Evolutionary conservation across 352 stramenopile species (phyloP), one percentile per base, ranked within the genome.

Genomic region (Pilasporangium apinafurcum): DNA sequence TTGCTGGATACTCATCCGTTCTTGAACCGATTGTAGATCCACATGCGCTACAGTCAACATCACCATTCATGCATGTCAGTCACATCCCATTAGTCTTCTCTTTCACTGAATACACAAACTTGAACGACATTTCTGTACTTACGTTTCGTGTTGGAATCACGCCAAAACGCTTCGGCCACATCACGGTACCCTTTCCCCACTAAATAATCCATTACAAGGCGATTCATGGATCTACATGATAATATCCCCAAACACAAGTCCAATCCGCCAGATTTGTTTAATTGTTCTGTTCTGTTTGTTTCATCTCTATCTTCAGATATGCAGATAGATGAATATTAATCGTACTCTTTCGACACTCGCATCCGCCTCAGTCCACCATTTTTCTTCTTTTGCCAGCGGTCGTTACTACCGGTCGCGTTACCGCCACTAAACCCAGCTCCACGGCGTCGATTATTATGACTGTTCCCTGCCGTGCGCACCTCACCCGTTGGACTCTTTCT

Each of bases 141-240:
- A 89, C 77, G 77, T 45, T 83, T 80, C 8, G 72, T 86, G 44
- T 50, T 71, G 24, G 77, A 85, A 36, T 89, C 73, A 3, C 59
- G 53, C 73, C 68, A 83, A 37, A 89, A 86, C 5, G 77, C 77
- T 51, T 89, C 77, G 5, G 77, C 77, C 30, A 86, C 74, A 16
- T 89, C 68, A 38, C 74, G 71, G 31, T 86, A 86, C 37, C 77
- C 77, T 51, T 86, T 89, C 9, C 77, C 74, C 4, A 89, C 71
- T n/a, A 89, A 59, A 34, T 86, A 89, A 32, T 89, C 74, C 77
- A 89, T 86, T 49, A 89, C 77, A 10, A 89, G 44, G 8, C 74
- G 71, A 40, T 89, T 83, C 77, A 89, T 89, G 1, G 59, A 82
- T 40, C 76, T 89, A 18, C 28, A 20, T 2, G 13, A 6, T 1